A percentile compares a stretch with the other conserved stretches of the same genome.
These are phyloP conservation scores for Cyclaneusma minus DNA, from an alignment of 2,329 filamentous ascomycete species.

Conservation along the genomic window DNA sequence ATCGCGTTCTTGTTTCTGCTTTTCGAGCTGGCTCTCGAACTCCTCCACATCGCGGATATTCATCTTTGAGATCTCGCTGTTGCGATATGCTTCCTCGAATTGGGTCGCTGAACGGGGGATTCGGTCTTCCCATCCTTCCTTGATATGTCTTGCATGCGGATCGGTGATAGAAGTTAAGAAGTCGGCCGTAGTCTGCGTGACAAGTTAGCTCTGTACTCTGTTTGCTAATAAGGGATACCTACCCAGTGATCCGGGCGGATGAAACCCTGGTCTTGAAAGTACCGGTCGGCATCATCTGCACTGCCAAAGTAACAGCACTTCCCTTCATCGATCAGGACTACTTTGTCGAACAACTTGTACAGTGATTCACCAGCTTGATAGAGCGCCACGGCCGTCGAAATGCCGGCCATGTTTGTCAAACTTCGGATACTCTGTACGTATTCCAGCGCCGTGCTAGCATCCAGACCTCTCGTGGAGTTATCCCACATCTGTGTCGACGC, in stretches of 20 bases:
- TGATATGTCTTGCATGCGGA: constrained; percentile 38
- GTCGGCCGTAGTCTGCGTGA: constrained; percentile 35
- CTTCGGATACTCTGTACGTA: constrained; percentile 54
- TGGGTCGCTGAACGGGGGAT: constrained; percentile 38
- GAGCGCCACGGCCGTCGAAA: constrained; percentile 50
- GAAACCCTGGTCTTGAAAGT: constrained; percentile 60
- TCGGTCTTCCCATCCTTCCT: constrained; percentile 38
- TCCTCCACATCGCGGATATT: constrained; percentile 31
- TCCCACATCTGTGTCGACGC: constrained; percentile 61
- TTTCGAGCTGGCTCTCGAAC: constrained; percentile 29
- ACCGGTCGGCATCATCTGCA: constrained; percentile 44
- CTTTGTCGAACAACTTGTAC: constrained; percentile 49
- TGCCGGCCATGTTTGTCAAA: constrained; percentile 45
- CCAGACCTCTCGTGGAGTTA: constrained; percentile 58
- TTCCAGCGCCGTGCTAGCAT: constrained; percentile 57
- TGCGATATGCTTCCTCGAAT: constrained; percentile 34
- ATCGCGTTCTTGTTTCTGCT: constrained; percentile 25
- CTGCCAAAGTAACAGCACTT: constrained; percentile 59
- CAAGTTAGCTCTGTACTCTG: neutral
- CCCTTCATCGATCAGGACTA: constrained; percentile 50
- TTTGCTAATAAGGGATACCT: constrained; percentile 38
- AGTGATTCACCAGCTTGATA: constrained; percentile 54
- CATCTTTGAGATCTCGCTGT: constrained; percentile 26
- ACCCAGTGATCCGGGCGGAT: constrained; percentile 53
- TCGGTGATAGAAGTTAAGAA: constrained; percentile 65